phyloP scores from a whole-genome alignment of 2,329 filamentous ascomycete genomes.

The Pleochaeta shiraiana region DNA sequence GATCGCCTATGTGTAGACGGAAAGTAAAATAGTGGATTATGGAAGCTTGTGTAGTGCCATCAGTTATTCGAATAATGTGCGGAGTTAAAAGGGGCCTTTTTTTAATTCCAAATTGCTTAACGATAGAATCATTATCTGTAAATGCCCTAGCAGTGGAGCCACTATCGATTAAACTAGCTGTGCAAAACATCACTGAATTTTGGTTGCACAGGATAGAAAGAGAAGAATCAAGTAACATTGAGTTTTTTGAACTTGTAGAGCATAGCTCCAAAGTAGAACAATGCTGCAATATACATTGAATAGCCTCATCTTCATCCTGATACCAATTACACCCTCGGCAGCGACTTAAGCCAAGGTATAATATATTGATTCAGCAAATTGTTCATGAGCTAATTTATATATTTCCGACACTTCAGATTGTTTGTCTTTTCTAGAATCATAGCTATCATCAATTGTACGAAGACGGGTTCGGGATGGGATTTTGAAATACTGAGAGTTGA shows the following conservation, averaged over 20 bases:
- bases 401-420: background rate
- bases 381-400: background rate
- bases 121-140: background rate
- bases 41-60: background rate
- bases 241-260: background rate
- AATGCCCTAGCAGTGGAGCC: background rate
- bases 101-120: background rate
- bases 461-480: background rate
- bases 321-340: background rate
- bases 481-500: background rate
- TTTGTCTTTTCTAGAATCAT: background rate
- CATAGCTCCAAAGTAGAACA: background rate
- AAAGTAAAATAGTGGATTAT: background rate
- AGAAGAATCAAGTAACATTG: background rate
- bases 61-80: background rate
- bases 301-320: background rate
- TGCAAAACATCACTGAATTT: background rate
- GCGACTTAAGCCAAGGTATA: background rate
- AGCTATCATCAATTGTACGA: background rate
- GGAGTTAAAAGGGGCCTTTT: background rate
- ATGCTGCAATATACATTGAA: background rate
- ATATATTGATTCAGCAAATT: background rate
- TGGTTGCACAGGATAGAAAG: background rate
- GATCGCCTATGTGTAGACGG: background rate
- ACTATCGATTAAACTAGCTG: conserved; percentile 2